A percentile compares a stretch with the other conserved stretches of the same genome.
Conservation (phyloP, 768 basidiomycete species). For the Hygrophoropsis aurantiaca region DNA sequence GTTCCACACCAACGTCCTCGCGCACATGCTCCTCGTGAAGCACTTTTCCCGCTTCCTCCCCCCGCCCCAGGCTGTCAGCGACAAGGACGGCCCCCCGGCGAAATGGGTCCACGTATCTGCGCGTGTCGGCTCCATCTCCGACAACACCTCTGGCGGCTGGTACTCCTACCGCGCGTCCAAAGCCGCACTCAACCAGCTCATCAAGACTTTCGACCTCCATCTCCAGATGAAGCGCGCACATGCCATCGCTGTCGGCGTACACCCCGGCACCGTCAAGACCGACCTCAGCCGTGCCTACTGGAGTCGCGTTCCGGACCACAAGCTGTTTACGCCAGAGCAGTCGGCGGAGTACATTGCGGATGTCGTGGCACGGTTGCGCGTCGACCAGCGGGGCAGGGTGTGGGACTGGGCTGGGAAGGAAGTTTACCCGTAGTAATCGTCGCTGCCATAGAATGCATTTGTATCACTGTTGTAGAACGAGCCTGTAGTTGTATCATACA, state of each 20-base stretch:
- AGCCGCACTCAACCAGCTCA: conserved; percentile 61
- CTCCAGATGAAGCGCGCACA: conserved; percentile 44
- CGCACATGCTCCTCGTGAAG: conserved; percentile 61
- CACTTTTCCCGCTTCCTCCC: conserved; percentile 63
- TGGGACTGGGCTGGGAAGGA: conserved; percentile 61
- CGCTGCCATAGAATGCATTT: neutral
- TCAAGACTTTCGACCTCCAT: conserved; percentile 59
- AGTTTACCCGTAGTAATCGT: conserved; percentile 35
- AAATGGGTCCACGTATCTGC: conserved; percentile 65
- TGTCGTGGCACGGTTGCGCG: conserved; percentile 43
- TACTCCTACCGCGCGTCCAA: conserved; percentile 64
- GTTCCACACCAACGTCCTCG: conserved; percentile 59
- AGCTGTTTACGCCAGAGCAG: conserved; percentile 50
- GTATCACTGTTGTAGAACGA: neutral
- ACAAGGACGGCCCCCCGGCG: conserved; percentile 27
- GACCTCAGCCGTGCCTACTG: conserved; percentile 57
- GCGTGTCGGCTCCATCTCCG: conserved; percentile 57
- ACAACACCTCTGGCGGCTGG: conserved; percentile 61
- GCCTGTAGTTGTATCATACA: neutral
- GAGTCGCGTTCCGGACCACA: conserved; percentile 35
- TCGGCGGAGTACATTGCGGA: conserved; percentile 46
- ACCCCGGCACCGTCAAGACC: conserved; percentile 63
- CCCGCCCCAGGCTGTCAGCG: conserved; percentile 15
- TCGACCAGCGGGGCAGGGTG: conserved; percentile 45
- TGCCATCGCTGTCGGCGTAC: conserved; percentile 55